A percentile compares a stretch with the other conserved stretches of the same genome.
Evolutionary conservation across 768 basidiomycete genomes (phyloP).

Genomic region (Polyporus arcularius): DNA sequence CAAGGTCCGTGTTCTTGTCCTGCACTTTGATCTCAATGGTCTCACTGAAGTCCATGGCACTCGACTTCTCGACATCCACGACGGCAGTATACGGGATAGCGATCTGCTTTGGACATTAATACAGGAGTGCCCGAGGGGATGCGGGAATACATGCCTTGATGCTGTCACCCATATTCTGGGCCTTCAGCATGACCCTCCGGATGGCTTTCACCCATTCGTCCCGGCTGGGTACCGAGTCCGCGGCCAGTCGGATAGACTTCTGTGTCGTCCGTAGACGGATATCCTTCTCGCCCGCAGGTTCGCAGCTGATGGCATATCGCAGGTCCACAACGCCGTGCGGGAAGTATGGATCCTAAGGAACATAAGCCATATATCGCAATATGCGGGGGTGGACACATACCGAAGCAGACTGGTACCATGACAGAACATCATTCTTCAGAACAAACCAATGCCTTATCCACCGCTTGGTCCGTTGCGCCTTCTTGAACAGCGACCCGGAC

Average conservation of each 20-base stretch:
- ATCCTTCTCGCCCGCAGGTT: conserved; percentile 72
- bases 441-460: conserved; percentile 98
- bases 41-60: conserved; percentile 93
- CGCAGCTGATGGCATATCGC: conserved; percentile 90
- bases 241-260: conserved; percentile 67
- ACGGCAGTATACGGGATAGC: conserved; percentile 92
- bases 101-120: conserved; percentile 51
- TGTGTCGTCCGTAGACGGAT: conserved; percentile 85
- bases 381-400: conserved; percentile 42
- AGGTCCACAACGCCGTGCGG: conserved; percentile 95
- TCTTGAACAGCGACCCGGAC: conserved; percentile 88
- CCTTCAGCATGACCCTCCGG: conserved; percentile 91
- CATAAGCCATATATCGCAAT: neutral
- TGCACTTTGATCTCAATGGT: conserved; percentile 93
- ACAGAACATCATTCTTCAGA: conserved; percentile 92
- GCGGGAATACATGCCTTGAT: conserved; percentile 67
- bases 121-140: too few relatives aligned
- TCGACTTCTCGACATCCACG: conserved; percentile 84
- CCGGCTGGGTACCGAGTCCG: conserved; percentile 80
- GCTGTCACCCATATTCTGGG: conserved; percentile 93
- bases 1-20: conserved; percentile 76
- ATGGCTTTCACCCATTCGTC: conserved; percentile 98
- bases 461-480: conserved; percentile 83
- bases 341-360: conserved; percentile 89
- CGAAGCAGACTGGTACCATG: conserved; percentile 95